Evolutionary conservation across 164 flowering plant genomes (phyloP), one percentile per base, ranked within the genome.

Genomic region (Warburgia ugandensis): DNA sequence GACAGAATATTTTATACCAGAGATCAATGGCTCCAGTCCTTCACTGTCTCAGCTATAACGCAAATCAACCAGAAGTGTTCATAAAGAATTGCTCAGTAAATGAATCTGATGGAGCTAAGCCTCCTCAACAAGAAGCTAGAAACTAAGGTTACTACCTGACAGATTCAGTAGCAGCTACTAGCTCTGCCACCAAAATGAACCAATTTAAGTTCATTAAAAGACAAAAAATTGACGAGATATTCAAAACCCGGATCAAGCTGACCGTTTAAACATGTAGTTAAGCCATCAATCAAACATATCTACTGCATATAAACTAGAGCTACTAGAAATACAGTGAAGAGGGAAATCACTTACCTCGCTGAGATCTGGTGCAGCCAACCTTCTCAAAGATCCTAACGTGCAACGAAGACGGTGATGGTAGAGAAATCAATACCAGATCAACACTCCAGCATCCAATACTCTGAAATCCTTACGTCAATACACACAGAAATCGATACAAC

Each of bases 401-500:
- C n/a, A 45, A 25, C 3, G 33, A 19, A 32, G 40, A 48, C 22
- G 42, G 10, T 22, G 28, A n/a, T n/a, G n/a, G 1, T 26, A 14
- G 21, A 44, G 12, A 23, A n/a, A n/a, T n/a, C n/a, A n/a, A n/a
- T n/a, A n/a, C n/a, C n/a, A n/a, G n/a, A n/a, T n/a, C n/a, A n/a
- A n/a, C n/a, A n/a, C n/a, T n/a, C n/a, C n/a, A n/a, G n/a, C n/a
- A n/a, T n/a, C n/a, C n/a, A n/a, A n/a, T n/a, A n/a, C n/a, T n/a
- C n/a, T 36, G 52, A 52, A 49, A 52, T 19, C 36, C 36, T 31
- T 30, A 32, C 47, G 42, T 38, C 29, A 8, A 32, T 16, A 32
- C 31, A 32, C 29, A 26, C 50, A 32, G 32, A 29, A 33, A 35
- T 6, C 23, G 40, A 33, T 55, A 33, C 50, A 1, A 16, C 44